phyloP scores from a whole-genome alignment of 2,329 filamentous ascomycete species.

The Sordariomycetes sp. region DNA sequence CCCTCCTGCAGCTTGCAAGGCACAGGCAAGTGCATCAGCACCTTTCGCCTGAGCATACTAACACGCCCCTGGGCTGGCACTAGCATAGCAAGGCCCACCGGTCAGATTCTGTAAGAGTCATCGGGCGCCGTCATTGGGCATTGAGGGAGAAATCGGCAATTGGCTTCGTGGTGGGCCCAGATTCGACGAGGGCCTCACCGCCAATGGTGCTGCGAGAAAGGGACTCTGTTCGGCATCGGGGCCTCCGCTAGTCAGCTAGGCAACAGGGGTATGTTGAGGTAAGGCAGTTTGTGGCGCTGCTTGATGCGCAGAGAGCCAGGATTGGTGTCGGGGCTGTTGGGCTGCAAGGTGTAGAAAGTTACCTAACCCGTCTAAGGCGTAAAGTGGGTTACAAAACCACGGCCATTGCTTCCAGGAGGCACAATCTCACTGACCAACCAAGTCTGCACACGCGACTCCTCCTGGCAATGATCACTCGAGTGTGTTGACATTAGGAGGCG shows the following conservation, averaged over 20 bases:
- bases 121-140: background rate
- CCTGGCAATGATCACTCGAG: no score
- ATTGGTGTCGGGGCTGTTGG: no score
- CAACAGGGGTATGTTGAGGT: background rate
- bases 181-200: no score
- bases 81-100: background rate
- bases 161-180: no score
- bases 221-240: background rate
- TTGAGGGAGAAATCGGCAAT: no score
- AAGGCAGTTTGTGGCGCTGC: background rate
- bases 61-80: background rate
- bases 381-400: no score
- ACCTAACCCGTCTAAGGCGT: no score
- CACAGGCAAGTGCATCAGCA: background rate
- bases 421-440: no score
- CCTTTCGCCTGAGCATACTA: background rate
- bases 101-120: background rate
- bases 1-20: background rate
- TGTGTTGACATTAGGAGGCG: no score
- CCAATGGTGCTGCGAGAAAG: background rate
- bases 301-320: background rate
- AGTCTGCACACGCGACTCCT: no score
- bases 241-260: background rate
- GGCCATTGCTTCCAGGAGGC: no score
- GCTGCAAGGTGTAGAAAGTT: no score